phyloP scores from a whole-genome alignment of 2,329 filamentous ascomycete genomes.

The Annulohypoxylon truncatum region DNA sequence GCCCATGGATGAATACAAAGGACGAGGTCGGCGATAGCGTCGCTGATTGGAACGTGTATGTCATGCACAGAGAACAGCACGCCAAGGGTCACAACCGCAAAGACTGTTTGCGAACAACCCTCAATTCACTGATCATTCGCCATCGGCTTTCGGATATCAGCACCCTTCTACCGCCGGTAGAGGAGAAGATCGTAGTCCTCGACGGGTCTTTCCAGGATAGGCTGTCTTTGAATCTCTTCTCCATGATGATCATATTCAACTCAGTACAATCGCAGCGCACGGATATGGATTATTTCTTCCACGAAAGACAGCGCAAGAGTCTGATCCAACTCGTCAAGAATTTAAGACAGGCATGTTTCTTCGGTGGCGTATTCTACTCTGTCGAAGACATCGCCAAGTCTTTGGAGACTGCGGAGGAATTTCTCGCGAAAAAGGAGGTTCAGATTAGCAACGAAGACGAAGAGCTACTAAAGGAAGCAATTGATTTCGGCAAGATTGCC shows the following conservation, averaged over 20 bases:
- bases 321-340: slow-evolving; percentile 79
- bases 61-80: slow-evolving; percentile 69
- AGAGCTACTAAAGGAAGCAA: slow-evolving; percentile 69
- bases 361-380: slow-evolving; percentile 81
- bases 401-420: slow-evolving; percentile 73
- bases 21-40: slow-evolving; percentile 64
- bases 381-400: slow-evolving; percentile 70
- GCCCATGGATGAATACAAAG: slow-evolving; percentile 78
- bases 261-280: slow-evolving; percentile 86
- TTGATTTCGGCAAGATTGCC: slow-evolving; percentile 72
- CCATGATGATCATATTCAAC: slow-evolving; percentile 86
- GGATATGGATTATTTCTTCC: slow-evolving; percentile 90
- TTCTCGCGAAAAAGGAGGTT: slow-evolving; percentile 72
- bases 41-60: slow-evolving; percentile 79
- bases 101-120: slow-evolving; percentile 72
- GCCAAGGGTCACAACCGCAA: slow-evolving; percentile 65
- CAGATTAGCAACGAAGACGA: slow-evolving; percentile 71
- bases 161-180: slow-evolving; percentile 75
- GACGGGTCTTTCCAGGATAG: slow-evolving; percentile 88
- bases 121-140: slow-evolving; percentile 85
- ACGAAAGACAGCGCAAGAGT: slow-evolving; percentile 75
- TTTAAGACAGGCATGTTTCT: slow-evolving; percentile 85
- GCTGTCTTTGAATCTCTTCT: slow-evolving; percentile 84
- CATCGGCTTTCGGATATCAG: slow-evolving; percentile 79
- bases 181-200: slow-evolving; percentile 77